A percentile compares a stretch with the other conserved stretches of the same genome.
phyloP scores from a whole-genome alignment of 805 yeast species.

The Millerozyma miso region DNA sequence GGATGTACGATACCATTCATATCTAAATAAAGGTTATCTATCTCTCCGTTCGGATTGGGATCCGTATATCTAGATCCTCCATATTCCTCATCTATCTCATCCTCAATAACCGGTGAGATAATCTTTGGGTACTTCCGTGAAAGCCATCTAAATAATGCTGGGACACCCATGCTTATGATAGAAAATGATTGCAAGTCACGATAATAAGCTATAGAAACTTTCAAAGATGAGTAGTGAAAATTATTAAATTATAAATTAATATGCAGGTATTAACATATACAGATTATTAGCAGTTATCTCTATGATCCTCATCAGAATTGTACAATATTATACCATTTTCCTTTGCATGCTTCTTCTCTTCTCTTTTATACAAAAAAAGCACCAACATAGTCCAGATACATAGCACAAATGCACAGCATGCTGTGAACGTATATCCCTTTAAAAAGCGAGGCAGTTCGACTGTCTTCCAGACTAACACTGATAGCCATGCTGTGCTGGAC shows the following conservation, averaged over 20 bases:
- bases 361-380: conserved; percentile 37
- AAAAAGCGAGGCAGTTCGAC: conserved; percentile 48
- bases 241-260: not conserved
- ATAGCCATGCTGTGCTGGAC: conserved; percentile 47
- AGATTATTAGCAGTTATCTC: not conserved
- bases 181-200: not conserved
- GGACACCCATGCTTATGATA: conserved; percentile 75
- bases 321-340: conserved; percentile 28
- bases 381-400: conserved; percentile 46
- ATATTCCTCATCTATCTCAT: conserved; percentile 58
- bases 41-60: conserved; percentile 92
- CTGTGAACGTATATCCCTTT: conserved; percentile 48
- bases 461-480: conserved; percentile 48
- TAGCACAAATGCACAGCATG: conserved; percentile 40
- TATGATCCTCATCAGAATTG: conserved; percentile 8
- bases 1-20: conserved; percentile 99
- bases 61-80: conserved; percentile 62
- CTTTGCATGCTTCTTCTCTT: conserved; percentile 23
- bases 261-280: not conserved
- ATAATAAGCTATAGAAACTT: not conserved
- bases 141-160: conserved; percentile 96
- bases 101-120: conserved; percentile 85
- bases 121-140: conserved; percentile 91
- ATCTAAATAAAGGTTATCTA: conserved; percentile 89
- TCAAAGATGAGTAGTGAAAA: not conserved